These are phyloP conservation scores for Bisporella sp. DNA, from an alignment of 2,329 filamentous ascomycete species.

Conservation along the genomic window DNA sequence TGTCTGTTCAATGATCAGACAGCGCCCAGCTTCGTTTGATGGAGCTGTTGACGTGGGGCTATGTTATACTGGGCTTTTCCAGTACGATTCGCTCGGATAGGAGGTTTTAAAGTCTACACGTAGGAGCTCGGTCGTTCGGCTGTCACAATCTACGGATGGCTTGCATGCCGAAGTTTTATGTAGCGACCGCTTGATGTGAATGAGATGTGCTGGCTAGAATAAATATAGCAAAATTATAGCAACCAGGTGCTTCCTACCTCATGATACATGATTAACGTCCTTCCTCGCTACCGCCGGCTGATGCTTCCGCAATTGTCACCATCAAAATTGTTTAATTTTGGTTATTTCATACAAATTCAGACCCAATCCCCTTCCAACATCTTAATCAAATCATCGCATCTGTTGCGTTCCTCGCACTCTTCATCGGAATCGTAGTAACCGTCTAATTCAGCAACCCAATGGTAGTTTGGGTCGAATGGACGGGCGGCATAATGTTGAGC, in stretches of 20 bases:
- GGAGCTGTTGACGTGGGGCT: too few relatives aligned
- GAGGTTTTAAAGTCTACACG: background rate
- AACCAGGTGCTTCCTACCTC: background rate
- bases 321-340: slow-evolving; percentile 1
- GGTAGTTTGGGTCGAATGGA: slow-evolving; percentile 1
- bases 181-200: background rate
- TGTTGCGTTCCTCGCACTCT: slow-evolving; percentile 4
- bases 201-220: background rate
- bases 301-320: background rate
- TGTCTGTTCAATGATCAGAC: too few relatives aligned
- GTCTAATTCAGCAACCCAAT: slow-evolving; percentile 1
- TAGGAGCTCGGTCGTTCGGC: background rate
- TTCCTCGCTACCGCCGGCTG: background rate
- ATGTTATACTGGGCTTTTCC: too few relatives aligned
- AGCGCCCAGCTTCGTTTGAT: too few relatives aligned
- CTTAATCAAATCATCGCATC: slow-evolving; percentile 2
- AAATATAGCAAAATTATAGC: too few relatives aligned
- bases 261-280: background rate
- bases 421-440: slow-evolving; percentile 4
- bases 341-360: slow-evolving; percentile 1
- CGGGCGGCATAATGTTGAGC: too few relatives aligned
- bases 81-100: too few relatives aligned
- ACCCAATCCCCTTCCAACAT: slow-evolving; percentile 1
- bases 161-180: background rate
- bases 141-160: background rate